phyloP scores from a whole-genome alignment of 2,329 filamentous ascomycete species.

The Fusarium mundagurra region DNA sequence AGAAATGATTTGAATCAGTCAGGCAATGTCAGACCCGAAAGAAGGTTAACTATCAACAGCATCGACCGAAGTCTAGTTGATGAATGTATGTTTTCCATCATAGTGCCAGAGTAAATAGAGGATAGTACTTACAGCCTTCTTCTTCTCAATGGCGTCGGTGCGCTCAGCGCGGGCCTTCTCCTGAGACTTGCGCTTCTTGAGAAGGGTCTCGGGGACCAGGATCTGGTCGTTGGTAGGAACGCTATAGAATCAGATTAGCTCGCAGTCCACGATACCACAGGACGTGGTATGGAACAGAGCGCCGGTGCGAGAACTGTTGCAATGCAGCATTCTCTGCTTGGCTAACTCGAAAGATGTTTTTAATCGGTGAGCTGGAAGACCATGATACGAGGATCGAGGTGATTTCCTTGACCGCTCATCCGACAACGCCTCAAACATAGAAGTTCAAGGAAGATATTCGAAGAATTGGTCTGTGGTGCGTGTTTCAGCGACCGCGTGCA shows the following conservation, averaged over 20 bases:
- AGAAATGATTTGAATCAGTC: slow-evolving; percentile 41
- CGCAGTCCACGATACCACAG: slow-evolving; percentile 71
- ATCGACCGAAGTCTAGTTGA: slow-evolving; percentile 97
- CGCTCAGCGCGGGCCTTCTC: slow-evolving; percentile 98
- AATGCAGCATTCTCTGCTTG: slow-evolving; percentile 91
- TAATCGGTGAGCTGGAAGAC: slow-evolving; percentile 74
- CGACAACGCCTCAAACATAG: slow-evolving; percentile 75
- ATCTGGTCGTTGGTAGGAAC: slow-evolving; percentile 95
- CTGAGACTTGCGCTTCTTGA: slow-evolving; percentile 99
- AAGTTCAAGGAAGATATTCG: slow-evolving; percentile 54
- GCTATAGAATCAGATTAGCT: slow-evolving; percentile 78
- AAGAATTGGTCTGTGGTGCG: slow-evolving; percentile 33
- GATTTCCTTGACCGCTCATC: slow-evolving; percentile 64
- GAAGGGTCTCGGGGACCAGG: slow-evolving; percentile 97
- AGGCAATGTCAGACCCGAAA: slow-evolving; percentile 91
- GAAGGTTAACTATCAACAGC: slow-evolving; percentile 99
- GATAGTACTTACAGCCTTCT: slow-evolving; percentile 82
- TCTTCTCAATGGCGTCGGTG: slow-evolving; percentile 81
- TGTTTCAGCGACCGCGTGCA: slow-evolving; percentile 43
- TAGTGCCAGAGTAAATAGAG: slow-evolving; percentile 50
- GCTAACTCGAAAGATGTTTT: slow-evolving; percentile 83
- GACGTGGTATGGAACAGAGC: slow-evolving; percentile 68
- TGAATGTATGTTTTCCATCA: slow-evolving; percentile 89
- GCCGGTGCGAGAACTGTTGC: slow-evolving; percentile 92
- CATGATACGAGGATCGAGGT: background rate